Conservation (phyloP, 2,329 filamentous ascomycete genomes). For the Colletotrichum sp. region DNA sequence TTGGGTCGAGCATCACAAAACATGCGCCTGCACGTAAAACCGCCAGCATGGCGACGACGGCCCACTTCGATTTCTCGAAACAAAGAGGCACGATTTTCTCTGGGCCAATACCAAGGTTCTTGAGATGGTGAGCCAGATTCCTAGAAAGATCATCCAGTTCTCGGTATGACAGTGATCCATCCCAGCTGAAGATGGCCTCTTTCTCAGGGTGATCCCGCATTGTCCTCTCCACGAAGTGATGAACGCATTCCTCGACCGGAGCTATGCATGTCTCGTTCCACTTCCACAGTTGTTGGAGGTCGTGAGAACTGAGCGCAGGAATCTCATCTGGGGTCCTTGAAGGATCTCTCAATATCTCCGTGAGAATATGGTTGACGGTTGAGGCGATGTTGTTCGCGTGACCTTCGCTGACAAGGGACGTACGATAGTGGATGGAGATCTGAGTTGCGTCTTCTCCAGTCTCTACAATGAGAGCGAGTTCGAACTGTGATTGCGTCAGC, state of each 20-base stretch:
- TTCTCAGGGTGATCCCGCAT: background rate
- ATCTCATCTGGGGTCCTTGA: conserved; percentile 11
- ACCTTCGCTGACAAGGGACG: conserved; percentile 18
- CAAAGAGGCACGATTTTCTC: conserved; percentile 1
- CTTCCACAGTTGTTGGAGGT: conserved; percentile 24
- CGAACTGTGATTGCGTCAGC: background rate
- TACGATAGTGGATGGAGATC: conserved; percentile 8
- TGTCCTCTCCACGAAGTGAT: conserved; percentile 6
- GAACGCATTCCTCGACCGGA: conserved; percentile 22
- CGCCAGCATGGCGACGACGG: conserved; percentile 23
- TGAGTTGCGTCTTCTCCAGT: background rate
- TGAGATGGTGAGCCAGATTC: conserved; percentile 12
- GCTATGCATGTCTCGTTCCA: conserved; percentile 21
- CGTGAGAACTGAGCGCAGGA: conserved; percentile 10
- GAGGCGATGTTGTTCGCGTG: conserved; percentile 34
- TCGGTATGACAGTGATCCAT: conserved; percentile 33
- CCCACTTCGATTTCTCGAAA: conserved; percentile 22
- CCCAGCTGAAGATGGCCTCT: conserved; percentile 31
- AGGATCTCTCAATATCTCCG: background rate
- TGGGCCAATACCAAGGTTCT: background rate
- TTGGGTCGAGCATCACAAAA: conserved; percentile 20
- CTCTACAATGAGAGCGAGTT: background rate
- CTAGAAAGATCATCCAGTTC: conserved; percentile 25
- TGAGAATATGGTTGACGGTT: conserved; percentile 30
- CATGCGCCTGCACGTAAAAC: conserved; percentile 24